Conservation (phyloP, 1,284 basidiomycete species). For the Coniophora puteana region DNA sequence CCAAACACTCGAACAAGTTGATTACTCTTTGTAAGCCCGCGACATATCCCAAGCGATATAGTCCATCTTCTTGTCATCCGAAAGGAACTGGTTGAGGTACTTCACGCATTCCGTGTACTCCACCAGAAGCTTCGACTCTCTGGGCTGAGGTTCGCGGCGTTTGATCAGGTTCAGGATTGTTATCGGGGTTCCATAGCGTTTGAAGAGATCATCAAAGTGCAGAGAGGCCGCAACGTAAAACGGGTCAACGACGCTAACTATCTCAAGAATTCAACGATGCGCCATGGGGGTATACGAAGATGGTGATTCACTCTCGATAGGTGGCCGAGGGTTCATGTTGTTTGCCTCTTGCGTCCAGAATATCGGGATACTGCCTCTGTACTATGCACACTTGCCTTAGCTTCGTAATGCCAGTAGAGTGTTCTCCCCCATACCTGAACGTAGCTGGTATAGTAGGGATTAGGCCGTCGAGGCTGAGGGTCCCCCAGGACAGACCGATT, state of each 20-base stretch:
- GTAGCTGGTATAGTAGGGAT: conserved; percentile 90
- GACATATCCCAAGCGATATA: conserved; percentile 98
- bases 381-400: conserved; percentile 48
- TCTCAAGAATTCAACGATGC: conserved; percentile 1
- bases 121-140: conserved; percentile 91
- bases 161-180: conserved; percentile 98
- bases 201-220: conserved; percentile 93
- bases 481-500: conserved; percentile 29
- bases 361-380: conserved; percentile 92
- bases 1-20: too few species aligned
- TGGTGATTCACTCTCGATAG: conserved; percentile 89
- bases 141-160: conserved; percentile 71
- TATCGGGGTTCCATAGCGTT: conserved; percentile 87
- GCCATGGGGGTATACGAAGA: background rate
- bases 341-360: conserved; percentile 96
- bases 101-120: conserved; percentile 92
- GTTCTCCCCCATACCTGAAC: conserved; percentile 63
- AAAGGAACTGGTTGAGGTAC: conserved; percentile 96
- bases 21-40: conserved; percentile 85
- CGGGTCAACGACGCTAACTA: conserved; percentile 93
- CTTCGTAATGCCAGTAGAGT: background rate
- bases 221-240: conserved; percentile 92
- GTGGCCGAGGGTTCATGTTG: conserved; percentile 88
- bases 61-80: conserved; percentile 80
- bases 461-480: conserved; percentile 48